A percentile compares a stretch with the other conserved stretches of the same genome.
phyloP scores from a whole-genome alignment of 202 grass and related monocot genomes.

The Digitaria exilis region DNA sequence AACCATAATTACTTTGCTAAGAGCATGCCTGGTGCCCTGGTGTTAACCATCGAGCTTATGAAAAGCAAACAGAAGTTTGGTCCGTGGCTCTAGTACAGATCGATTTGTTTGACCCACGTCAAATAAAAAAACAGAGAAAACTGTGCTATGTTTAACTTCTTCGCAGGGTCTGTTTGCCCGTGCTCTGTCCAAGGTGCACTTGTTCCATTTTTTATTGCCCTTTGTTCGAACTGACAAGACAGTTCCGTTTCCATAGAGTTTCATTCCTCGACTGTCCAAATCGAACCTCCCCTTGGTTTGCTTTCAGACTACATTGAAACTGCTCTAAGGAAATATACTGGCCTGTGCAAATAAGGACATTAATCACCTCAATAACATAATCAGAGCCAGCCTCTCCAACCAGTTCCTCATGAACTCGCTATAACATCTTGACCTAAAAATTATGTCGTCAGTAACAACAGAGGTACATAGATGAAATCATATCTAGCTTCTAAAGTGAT shows the following conservation, averaged over 20 bases:
- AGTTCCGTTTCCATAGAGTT: background rate
- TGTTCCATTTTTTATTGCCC: background rate
- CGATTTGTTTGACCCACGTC: background rate
- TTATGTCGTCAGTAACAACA: background rate
- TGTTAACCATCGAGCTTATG: background rate
- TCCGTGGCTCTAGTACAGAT: background rate
- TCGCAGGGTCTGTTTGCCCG: background rate
- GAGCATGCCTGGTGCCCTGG: background rate
- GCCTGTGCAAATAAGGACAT: background rate
- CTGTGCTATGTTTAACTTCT: background rate
- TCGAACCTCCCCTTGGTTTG: background rate
- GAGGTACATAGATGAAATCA: background rate
- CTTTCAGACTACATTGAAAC: background rate
- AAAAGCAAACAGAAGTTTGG: background rate
- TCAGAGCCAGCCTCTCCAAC: background rate
- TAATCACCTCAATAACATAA: background rate
- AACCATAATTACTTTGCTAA: background rate
- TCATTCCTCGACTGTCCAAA: background rate
- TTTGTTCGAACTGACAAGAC: background rate
- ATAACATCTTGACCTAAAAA: background rate
- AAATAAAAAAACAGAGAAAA: background rate
- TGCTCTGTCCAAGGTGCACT: background rate
- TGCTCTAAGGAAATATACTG: background rate
- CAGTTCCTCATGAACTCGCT: background rate
- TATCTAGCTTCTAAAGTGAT: background rate